These are phyloP conservation scores for Deuterostichococcus epilithicus DNA, from an alignment of 139 green algal genomes.

Conservation along the genomic window DNA sequence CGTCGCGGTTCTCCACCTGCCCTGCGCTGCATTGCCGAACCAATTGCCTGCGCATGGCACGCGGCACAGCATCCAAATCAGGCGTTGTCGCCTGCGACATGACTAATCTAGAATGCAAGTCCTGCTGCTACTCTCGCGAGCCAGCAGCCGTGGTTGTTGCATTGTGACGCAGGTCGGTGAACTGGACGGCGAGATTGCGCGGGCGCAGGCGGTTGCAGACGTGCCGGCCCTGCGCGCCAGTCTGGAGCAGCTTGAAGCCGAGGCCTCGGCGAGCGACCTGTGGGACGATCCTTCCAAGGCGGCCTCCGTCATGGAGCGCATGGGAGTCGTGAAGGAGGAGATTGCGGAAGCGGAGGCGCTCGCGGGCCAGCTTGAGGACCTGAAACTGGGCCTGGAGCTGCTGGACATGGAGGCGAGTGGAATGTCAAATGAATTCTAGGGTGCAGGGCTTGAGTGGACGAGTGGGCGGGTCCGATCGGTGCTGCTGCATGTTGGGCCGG, in stretches of 20 bases:
- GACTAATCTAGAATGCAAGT: no score
- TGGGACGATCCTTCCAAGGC: constrained; percentile 66
- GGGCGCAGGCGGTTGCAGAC: constrained; percentile 29
- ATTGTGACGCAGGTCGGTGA: background rate
- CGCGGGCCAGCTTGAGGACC: constrained; percentile 31
- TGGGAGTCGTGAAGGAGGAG: constrained; percentile 25
- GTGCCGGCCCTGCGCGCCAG: constrained; percentile 20
- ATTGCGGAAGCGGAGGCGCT: constrained; percentile 32
- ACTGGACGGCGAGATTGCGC: background rate
- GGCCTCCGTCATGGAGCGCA: constrained; percentile 43
- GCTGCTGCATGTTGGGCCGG: background rate
- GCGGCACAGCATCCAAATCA: no score
- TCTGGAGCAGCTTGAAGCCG: constrained; percentile 46
- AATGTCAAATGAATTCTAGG: no score
- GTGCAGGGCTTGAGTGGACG: background rate
- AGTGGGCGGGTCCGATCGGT: background rate
- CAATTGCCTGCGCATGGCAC: background rate
- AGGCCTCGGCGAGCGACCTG: constrained; percentile 32
- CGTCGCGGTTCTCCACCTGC: background rate
- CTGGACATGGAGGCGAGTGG: constrained; percentile 42
- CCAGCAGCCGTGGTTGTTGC: no score
- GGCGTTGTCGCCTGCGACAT: no score
- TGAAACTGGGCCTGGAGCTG: constrained; percentile 50
- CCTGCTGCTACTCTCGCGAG: no score
- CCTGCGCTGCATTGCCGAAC: background rate